phyloP scores from a whole-genome alignment of 2,329 filamentous ascomycete species.

The Xylariaceae sp. region DNA sequence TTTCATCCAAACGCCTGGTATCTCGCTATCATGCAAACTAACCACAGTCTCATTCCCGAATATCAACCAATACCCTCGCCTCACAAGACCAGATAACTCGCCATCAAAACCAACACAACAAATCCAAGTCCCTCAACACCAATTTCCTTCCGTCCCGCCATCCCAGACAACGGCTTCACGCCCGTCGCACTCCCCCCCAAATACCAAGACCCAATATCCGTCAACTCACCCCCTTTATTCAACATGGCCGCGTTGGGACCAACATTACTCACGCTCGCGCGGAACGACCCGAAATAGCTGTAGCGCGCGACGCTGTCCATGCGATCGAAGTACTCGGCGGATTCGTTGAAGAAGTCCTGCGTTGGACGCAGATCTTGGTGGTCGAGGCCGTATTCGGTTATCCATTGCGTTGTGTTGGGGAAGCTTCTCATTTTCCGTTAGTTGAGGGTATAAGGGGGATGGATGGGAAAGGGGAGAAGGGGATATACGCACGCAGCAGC shows the following conservation, averaged over 20 bases:
- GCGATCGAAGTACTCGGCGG: constrained; percentile 61
- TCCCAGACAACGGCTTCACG: constrained; percentile 33
- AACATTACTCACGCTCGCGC: constrained; percentile 64
- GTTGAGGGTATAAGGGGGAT: not conserved
- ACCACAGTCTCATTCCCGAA: not conserved
- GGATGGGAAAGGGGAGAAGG: not conserved
- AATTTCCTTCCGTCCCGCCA: not conserved
- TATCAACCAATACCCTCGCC: not conserved
- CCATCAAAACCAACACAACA: not conserved
- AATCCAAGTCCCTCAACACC: not conserved
- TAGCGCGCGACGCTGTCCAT: constrained; percentile 60
- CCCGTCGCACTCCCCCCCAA: constrained; percentile 52
- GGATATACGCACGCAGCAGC: constrained; percentile 38
- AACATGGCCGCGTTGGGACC: constrained; percentile 69
- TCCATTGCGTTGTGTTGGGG: constrained; percentile 62
- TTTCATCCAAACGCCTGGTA: not conserved
- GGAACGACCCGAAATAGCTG: constrained; percentile 71
- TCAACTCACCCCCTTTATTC: constrained; percentile 61
- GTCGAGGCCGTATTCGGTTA: constrained; percentile 69
- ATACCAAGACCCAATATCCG: constrained; percentile 73
- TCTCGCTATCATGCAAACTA: not conserved
- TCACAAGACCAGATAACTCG: not conserved
- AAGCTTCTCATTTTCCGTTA: constrained; percentile 38
- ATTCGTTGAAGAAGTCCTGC: constrained; percentile 63
- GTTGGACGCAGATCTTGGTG: constrained; percentile 52